Evolutionary conservation across 495 filamentous ascomycete species (phyloP), one percentile per base, ranked within the genome.

Genomic region (Lophiostoma macrostomum): DNA sequence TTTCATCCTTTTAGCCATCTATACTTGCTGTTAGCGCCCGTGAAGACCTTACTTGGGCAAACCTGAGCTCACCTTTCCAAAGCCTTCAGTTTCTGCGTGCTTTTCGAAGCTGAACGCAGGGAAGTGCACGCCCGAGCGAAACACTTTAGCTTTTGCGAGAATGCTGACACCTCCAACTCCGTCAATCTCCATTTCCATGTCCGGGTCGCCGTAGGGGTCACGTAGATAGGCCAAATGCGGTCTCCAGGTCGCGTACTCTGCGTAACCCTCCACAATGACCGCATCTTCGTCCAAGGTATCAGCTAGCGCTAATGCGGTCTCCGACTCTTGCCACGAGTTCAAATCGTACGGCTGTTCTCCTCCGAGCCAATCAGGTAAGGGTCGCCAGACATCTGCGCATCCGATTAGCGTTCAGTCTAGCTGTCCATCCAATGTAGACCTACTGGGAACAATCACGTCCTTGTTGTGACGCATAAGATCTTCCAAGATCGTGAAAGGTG

Each of bases 141-240:
- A 99, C 1, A 99, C 93, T 42, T 80, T 85, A 0, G 93, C 93
- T 73, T 97, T 99, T 4, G 93, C 90, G 58, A 99, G 76, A 64
- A 99, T 99, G 71, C 89, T 95, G 53, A 99, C 93, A 63, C 93
- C 93, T 39, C 93, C 93, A 14, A 99, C 90, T 45, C 93, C 93
- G 63, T 99, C 93, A 59, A 99, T 89, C 60, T 99, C 94, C 93
- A 99, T 96, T 69, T 99, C 94, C 84, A 97, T 95, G 69, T 99
- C 94, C 1, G 90, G 90, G 61, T 99, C 91, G 28, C 94, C 94
- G 62, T 95, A 97, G 1, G 94, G 94, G 67, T 99, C 94, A 13
- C 94, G 84, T 1, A 99, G 80, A 66, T 99, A 99, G 30, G 94
- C 94, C 45, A 99, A 77, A 78, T 99, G 94, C 20, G 94, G 94